Evolutionary conservation across 2,329 filamentous ascomycete genomes (phyloP), one percentile per base, ranked within the genome.

Genomic region (Chaetothyriales sp.): DNA sequence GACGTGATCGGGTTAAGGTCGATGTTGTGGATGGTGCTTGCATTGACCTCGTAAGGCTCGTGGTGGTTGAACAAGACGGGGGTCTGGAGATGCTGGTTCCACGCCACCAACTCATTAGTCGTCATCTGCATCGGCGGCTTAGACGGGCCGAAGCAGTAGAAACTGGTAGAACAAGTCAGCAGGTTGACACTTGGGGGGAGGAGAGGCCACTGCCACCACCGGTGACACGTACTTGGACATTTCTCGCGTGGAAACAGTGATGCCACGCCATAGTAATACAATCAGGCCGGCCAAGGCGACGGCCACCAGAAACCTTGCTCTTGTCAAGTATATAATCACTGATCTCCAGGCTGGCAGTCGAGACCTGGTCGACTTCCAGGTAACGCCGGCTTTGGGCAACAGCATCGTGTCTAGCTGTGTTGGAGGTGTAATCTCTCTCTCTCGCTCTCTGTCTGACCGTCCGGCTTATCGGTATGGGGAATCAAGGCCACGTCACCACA

Each of bases 91-190:
- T 95, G 89, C 52, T 80, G 81, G 59, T 85, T 83, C 92, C 92
- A 98, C 57, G 86, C 78, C 55, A 82, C 82, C 67, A 90, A 83
- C 65, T 98, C 92, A 65, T 95, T 95, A 51, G 83, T 73, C 43
- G 84, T 80, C 87, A 98, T 95, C 57, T 92, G 81, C 81, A 94
- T 93, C 49, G 92, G 92, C n/a, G 92, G 80, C 73, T 93, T 95
- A 20, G 84, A 80, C 12, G 92, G 90, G 10, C 92, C 92, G 78
- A 88, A 96, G 73, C 92, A 98, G 71, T 95, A 94, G 70, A 94
- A 95, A 70, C 90, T 96, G 63, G 39, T 52, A 42, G 26, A 25
- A 9, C 44, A 42, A 44, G 46, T 52, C 48, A 55, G 53, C 32
- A 49, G 28, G 28, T 20, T n/a, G 43, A 12, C 46, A 7, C 10